Base-by-base conservation (phyloP, 257 asterid species). In the Jacaranda copaia region DNA sequence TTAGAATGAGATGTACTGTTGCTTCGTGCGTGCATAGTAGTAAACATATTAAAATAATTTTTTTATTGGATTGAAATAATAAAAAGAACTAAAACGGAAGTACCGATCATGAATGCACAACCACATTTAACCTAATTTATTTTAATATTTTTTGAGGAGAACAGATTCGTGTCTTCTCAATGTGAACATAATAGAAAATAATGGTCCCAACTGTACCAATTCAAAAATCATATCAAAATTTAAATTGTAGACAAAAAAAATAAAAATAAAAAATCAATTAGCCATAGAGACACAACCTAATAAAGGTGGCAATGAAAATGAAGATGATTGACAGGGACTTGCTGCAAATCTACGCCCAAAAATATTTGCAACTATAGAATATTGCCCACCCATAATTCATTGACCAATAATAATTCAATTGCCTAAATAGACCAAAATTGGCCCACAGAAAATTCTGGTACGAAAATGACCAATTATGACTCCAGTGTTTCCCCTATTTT, bases 261-360 rank as follows among this genome's bases (percentile, higher is more conserved):
- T n/a, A n/a, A n/a, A n/a, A n/a, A n/a, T n/a, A n/a, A n/a, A n/a
- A 25, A 5, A 56, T 53, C 42, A 18, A 57, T 40, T 12, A 40
- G 18, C 2, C 3, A 25, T 48, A 43, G 52, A 35, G 7, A 25
- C 9, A 65, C 63, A 49, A 56, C 19, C 51, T 8, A 55, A 20
- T 20, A 43, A 8, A 11, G 8, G 7, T 9, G 40, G 46, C 5
- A 39, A 40, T 15, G 51, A 4, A 68, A 3, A 68, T 38, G 81
- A 77, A 70, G 58, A 20, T 13, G 81, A 77, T 51, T 77, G 81
- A 77, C n/a, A 59, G 58, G 40, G 32, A 68, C 32, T 35, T 5
- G 14, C 14, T 49, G 5, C n/a, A 12, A 58, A 3, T 25, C 11
- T 39, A 53, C 36, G 18, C 35, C 46, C 12, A 43, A 36, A 58